phyloP scores from a whole-genome alignment of 352 stramenopile genomes.

The Pythium graminicola region DNA sequence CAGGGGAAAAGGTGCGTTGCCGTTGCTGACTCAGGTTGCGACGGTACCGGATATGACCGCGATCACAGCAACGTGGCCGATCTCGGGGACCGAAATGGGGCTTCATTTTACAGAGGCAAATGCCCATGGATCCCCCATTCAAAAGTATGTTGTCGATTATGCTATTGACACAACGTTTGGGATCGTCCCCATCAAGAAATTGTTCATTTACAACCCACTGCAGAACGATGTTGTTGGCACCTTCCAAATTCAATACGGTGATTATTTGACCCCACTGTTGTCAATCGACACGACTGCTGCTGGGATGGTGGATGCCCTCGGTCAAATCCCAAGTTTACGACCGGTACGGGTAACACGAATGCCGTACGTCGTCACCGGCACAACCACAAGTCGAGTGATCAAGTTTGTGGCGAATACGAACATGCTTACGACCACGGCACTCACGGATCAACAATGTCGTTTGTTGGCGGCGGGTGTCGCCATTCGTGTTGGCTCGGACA shows the following conservation, averaged over 20 bases:
- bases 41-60: slow-evolving; percentile 30
- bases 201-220: slow-evolving; percentile 38
- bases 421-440: slow-evolving; percentile 31
- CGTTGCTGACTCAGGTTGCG: slow-evolving; percentile 33
- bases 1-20: slow-evolving; percentile 45
- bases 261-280: slow-evolving; percentile 39
- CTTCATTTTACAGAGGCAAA: slow-evolving; percentile 23
- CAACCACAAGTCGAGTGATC: slow-evolving; percentile 27
- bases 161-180: slow-evolving; percentile 45
- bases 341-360: slow-evolving; percentile 42
- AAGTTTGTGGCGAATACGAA: slow-evolving; percentile 33
- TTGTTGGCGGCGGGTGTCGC: slow-evolving; percentile 31
- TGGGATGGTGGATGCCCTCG: slow-evolving; percentile 30
- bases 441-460: slow-evolving; percentile 31
- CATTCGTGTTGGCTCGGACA: slow-evolving; percentile 28
- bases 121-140: slow-evolving; percentile 25
- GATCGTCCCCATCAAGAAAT: slow-evolving; percentile 34
- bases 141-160: slow-evolving; percentile 59
- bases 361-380: slow-evolving; percentile 42
- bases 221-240: slow-evolving; percentile 55
- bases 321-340: slow-evolving; percentile 37
- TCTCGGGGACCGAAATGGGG: slow-evolving; percentile 49
- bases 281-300: slow-evolving; percentile 41
- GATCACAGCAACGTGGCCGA: slow-evolving; percentile 37
- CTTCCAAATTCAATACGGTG: slow-evolving; percentile 64